These are phyloP conservation scores for Suillus lakei DNA, from an alignment of 768 basidiomycete species.

Conservation along the genomic window DNA sequence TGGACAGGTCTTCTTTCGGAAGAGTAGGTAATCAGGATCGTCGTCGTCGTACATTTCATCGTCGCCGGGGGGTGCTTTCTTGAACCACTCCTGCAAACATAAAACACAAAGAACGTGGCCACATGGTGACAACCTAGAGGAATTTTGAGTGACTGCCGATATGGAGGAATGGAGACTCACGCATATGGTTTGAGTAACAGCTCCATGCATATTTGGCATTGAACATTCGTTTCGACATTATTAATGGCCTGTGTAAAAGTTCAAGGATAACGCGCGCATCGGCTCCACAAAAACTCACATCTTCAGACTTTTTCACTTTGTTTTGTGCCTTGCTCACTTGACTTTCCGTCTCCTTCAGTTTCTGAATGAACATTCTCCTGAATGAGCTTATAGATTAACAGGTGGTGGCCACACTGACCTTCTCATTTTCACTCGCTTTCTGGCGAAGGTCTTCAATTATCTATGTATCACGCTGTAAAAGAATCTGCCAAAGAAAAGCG, in stretches of 20 bases:
- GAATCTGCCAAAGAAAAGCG: not conserved
- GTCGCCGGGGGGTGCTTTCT: conserved; percentile 58
- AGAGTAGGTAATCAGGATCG: conserved; percentile 51
- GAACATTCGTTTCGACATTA: conserved; percentile 60
- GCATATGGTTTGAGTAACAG: conserved; percentile 65
- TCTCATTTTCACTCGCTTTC: conserved; percentile 42
- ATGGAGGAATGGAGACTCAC: conserved; percentile 45
- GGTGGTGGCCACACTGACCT: conserved; percentile 36
- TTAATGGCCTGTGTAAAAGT: conserved; percentile 48
- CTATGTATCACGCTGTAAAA: conserved; percentile 35
- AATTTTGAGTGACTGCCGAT: conserved; percentile 14
- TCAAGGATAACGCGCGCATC: not conserved
- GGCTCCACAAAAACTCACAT: conserved; percentile 43
- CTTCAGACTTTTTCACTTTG: conserved; percentile 58
- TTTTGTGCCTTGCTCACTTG: conserved; percentile 48
- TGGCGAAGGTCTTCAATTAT: conserved; percentile 56
- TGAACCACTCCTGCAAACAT: conserved; percentile 82
- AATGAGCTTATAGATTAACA: conserved; percentile 8
- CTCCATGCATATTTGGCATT: conserved; percentile 83
- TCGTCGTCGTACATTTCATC: conserved; percentile 49
- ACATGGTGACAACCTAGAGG: conserved; percentile 67
- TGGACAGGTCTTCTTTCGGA: conserved; percentile 73
- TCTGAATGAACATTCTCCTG: conserved; percentile 31
- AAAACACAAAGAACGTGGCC: conserved; percentile 77
- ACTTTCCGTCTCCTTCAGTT: conserved; percentile 49